Percentiles rank a stretch among this genome's conserved stretches.
Conservation (phyloP, 306 rosid genomes). For the Dalbergia cultrata region DNA sequence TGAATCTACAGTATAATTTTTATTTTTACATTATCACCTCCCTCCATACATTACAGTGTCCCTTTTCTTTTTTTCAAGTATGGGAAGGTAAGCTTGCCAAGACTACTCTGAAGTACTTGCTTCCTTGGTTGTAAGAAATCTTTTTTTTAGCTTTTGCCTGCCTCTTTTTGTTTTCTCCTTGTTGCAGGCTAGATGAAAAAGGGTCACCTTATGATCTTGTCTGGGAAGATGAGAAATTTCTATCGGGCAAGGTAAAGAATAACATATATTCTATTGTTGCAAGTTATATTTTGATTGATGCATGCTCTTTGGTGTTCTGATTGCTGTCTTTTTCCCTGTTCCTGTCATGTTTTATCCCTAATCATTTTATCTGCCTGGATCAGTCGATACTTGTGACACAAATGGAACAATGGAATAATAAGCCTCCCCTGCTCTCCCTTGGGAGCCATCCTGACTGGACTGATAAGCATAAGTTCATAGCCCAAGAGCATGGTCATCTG, state of each 20-base stretch:
- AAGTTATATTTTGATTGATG: conserved; percentile 35
- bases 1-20: no score
- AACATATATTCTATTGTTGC: background rate
- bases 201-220: conserved; percentile 71
- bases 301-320: conserved; percentile 35
- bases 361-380: conserved; percentile 96
- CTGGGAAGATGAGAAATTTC: conserved; percentile 76
- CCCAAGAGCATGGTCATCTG: conserved; percentile 66
- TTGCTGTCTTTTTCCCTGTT: conserved; percentile 29
- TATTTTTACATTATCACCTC: no score
- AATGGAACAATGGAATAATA: conserved; percentile 77
- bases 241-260: conserved; percentile 78
- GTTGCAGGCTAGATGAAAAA: conserved; percentile 68
- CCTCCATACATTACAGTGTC: no score
- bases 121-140: conserved; percentile 32
- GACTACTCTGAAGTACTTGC: background rate
- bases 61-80: background rate
- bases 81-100: background rate
- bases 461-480: conserved; percentile 62
- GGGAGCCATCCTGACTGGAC: conserved; percentile 83
- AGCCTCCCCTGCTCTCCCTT: conserved; percentile 76
- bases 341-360: conserved; percentile 45
- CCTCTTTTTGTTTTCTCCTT: conserved; percentile 41
- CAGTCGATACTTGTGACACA: conserved; percentile 72
- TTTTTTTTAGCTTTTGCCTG: conserved; percentile 24